These are phyloP conservation scores for Russula foetens DNA, from an alignment of 768 basidiomycete genomes.

Conservation along the genomic window DNA sequence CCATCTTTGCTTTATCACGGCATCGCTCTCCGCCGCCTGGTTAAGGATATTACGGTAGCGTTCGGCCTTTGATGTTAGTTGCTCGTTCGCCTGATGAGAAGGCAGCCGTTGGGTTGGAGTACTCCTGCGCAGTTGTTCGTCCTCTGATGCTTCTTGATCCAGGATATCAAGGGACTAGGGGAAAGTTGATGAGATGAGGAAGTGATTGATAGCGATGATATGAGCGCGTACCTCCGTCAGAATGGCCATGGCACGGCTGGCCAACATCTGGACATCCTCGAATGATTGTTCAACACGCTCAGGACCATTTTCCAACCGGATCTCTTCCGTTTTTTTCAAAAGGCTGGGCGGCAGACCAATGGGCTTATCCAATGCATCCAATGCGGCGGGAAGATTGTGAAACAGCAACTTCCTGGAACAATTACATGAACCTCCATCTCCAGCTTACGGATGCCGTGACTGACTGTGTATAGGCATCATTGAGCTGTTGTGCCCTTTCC, in stretches of 20 bases:
- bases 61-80: constrained; percentile 60
- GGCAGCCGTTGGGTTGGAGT: constrained; percentile 43
- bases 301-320: constrained; percentile 71
- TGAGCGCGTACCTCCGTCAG: constrained; percentile 61
- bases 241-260: constrained; percentile 48
- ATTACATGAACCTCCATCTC: background rate
- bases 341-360: constrained; percentile 86
- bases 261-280: constrained; percentile 62
- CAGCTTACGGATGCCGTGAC: background rate
- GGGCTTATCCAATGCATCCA: constrained; percentile 83
- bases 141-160: constrained; percentile 84
- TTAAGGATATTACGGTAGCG: constrained; percentile 65
- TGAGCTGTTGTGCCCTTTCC: constrained; percentile 51
- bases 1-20: constrained; percentile 74
- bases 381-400: constrained; percentile 73
- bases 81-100: constrained; percentile 73
- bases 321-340: constrained; percentile 76
- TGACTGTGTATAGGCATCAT: constrained; percentile 53
- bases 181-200: too few relatives aligned
- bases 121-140: constrained; percentile 58
- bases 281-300: constrained; percentile 61
- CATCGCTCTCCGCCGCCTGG: constrained; percentile 70
- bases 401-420: constrained; percentile 49
- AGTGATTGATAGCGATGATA: background rate
- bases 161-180: constrained; percentile 78